These are phyloP conservation scores for Nakazawaea ishiwadae DNA, from an alignment of 805 yeast species.

Conservation along the genomic window DNA sequence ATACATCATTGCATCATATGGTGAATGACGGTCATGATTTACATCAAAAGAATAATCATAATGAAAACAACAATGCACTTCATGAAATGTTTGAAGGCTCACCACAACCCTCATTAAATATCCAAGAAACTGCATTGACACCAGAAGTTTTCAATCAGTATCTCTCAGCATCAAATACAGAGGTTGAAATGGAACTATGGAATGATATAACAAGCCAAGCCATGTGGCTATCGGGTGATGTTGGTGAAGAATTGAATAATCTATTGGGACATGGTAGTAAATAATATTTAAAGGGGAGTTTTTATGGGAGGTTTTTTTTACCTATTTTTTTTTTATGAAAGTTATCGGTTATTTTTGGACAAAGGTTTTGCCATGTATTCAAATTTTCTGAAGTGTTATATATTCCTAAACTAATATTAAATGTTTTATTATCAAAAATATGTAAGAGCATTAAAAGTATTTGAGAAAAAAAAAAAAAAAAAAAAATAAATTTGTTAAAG, in stretches of 20 bases:
- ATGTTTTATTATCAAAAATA: too few relatives aligned
- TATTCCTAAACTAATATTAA: too few relatives aligned
- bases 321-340: too few relatives aligned
- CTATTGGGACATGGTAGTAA: constrained; percentile 1
- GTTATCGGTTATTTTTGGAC: too few relatives aligned
- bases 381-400: too few relatives aligned
- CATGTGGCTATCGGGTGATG: constrained; percentile 57
- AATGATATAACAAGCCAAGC: constrained; percentile 75
- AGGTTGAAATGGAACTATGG: constrained; percentile 57
- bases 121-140: constrained; percentile 8
- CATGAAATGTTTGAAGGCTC: background rate
- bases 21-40: background rate
- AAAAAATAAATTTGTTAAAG: background rate
- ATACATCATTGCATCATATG: background rate
- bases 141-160: constrained; percentile 12
- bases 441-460: too few relatives aligned
- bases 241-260: constrained; percentile 30
- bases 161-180: constrained; percentile 17
- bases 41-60: constrained; percentile 1
- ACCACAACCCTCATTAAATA: constrained; percentile 2
- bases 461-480: constrained; percentile 13
- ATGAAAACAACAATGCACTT: constrained; percentile 7
- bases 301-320: too few relatives aligned
- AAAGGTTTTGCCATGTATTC: too few relatives aligned
- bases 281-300: too few relatives aligned